Percentiles rank a stretch among this genome's conserved stretches.
These are phyloP conservation scores for Calonectria montana DNA, from an alignment of 2,329 filamentous ascomycete species.

Conservation along the genomic window DNA sequence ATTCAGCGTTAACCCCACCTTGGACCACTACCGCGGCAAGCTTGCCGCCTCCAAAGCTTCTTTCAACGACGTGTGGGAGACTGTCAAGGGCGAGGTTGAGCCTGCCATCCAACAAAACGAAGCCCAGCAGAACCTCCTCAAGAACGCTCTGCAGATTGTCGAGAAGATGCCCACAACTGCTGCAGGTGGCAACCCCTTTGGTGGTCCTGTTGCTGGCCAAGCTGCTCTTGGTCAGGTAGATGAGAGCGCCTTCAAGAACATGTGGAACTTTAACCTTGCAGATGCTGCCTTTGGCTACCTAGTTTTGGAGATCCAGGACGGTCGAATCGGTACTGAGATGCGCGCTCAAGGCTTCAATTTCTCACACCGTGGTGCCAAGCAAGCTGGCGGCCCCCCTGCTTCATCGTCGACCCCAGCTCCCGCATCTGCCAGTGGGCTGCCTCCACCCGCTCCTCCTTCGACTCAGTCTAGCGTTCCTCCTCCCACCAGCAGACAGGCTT, in stretches of 20 bases:
- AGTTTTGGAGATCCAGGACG: conserved; percentile 93
- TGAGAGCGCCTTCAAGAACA: conserved; percentile 99
- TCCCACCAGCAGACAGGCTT: conserved; percentile 50
- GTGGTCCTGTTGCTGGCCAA: conserved; percentile 81
- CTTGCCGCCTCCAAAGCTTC: conserved; percentile 97
- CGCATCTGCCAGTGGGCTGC: conserved; percentile 43
- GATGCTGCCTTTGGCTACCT: conserved; percentile 98
- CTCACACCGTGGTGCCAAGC: conserved; percentile 91
- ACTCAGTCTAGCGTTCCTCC: conserved; percentile 50
- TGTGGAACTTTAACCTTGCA: conserved; percentile 99
- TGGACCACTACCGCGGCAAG: conserved; percentile 99
- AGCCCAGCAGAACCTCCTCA: conserved; percentile 89
- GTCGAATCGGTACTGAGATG: conserved; percentile 98
- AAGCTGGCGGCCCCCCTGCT: conserved; percentile 56
- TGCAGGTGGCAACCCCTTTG: conserved; percentile 96
- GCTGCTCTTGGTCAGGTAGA: conserved; percentile 88
- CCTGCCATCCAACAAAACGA: conserved; percentile 94
- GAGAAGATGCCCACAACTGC: conserved; percentile 97
- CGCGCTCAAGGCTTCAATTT: conserved; percentile 99
- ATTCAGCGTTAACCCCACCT: conserved; percentile 97
- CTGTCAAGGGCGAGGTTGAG: conserved; percentile 95
- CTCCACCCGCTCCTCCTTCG: conserved; percentile 51
- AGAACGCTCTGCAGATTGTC: conserved; percentile 93
- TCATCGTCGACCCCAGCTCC: conserved; percentile 38
- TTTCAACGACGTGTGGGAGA: conserved; percentile 99